phyloP scores from a whole-genome alignment of 176 grass and related monocot species.

The Eleusine indica region DNA sequence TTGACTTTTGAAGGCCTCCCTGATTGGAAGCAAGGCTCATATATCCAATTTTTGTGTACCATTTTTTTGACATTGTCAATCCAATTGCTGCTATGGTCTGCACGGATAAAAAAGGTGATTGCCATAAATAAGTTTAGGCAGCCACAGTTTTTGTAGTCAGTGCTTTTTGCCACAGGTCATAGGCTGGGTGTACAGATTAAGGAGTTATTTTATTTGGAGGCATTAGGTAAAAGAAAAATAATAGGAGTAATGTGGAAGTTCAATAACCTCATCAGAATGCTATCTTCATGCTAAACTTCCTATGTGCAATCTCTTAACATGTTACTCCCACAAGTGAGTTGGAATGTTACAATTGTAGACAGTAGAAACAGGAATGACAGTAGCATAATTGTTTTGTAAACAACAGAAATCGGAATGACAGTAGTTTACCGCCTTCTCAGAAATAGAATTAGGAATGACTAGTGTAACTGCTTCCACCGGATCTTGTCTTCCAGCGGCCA shows the following conservation, averaged over 20 bases:
- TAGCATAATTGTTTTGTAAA: not conserved
- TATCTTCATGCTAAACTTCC: not conserved
- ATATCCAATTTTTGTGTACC: not conserved
- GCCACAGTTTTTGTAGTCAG: too few species aligned
- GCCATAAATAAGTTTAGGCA: too few species aligned
- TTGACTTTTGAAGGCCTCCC: conserved; percentile 6
- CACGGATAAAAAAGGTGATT: not conserved
- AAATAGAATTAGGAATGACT: not conserved
- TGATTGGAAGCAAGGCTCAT: not conserved
- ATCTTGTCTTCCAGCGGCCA: not conserved
- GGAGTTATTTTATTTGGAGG: not conserved
- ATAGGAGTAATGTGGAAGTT: not conserved
- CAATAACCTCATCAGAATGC: not conserved
- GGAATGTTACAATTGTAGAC: not conserved
- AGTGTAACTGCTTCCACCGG: not conserved
- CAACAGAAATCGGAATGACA: not conserved
- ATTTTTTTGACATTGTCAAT: conserved; percentile 5
- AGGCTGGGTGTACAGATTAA: not conserved
- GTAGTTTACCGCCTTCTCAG: not conserved
- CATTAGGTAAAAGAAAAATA: conserved; percentile 4
- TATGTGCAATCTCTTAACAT: not conserved
- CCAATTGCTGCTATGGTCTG: not conserved
- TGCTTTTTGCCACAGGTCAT: too few species aligned
- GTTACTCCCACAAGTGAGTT: not conserved
- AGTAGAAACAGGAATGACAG: not conserved